Conservation (phyloP, 192 early-diverging fungal genomes). For the Coemansia aciculifera region DNA sequence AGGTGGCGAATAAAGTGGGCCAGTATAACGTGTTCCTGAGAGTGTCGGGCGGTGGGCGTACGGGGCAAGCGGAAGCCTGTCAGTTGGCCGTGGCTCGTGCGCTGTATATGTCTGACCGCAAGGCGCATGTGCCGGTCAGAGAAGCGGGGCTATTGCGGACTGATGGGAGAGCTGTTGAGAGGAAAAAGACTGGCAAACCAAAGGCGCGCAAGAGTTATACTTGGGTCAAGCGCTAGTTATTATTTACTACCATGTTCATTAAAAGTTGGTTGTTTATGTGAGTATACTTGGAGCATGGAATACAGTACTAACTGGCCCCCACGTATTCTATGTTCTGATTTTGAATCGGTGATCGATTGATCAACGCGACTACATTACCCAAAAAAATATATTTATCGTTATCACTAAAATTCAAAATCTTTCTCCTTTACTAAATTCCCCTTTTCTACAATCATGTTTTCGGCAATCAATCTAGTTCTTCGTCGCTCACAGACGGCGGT, state of each 20-base stretch:
- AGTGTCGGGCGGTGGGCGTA: conserved; percentile 78
- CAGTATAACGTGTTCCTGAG: conserved; percentile 84
- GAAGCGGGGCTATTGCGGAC: conserved; percentile 62
- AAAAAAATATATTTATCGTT: not conserved
- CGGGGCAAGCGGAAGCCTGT: conserved; percentile 86
- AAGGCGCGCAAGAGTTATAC: conserved; percentile 91
- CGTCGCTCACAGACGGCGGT: not conserved
- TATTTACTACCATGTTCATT: not conserved
- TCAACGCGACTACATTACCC: not conserved
- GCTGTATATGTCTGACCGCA: conserved; percentile 64
- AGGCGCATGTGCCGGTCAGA: conserved; percentile 58
- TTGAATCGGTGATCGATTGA: not conserved
- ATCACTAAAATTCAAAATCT: not conserved
- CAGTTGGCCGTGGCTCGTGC: conserved; percentile 78
- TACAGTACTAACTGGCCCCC: too few species aligned
- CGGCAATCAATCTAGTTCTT: not conserved
- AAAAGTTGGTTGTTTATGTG: not conserved
- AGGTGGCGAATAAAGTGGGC: conserved; percentile 64
- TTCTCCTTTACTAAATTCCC: not conserved
- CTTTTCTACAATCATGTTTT: not conserved
- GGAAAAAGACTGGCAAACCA: conserved; percentile 94
- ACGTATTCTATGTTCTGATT: not conserved
- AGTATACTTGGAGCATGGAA: too few species aligned
- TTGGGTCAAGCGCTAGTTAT: conserved; percentile 65
- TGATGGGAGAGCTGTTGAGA: conserved; percentile 81